Percentiles rank a stretch among this genome's conserved stretches.
These are phyloP conservation scores for Cyamopsis tetragonoloba DNA, from an alignment of 306 rosid genomes.

Conservation along the genomic window DNA sequence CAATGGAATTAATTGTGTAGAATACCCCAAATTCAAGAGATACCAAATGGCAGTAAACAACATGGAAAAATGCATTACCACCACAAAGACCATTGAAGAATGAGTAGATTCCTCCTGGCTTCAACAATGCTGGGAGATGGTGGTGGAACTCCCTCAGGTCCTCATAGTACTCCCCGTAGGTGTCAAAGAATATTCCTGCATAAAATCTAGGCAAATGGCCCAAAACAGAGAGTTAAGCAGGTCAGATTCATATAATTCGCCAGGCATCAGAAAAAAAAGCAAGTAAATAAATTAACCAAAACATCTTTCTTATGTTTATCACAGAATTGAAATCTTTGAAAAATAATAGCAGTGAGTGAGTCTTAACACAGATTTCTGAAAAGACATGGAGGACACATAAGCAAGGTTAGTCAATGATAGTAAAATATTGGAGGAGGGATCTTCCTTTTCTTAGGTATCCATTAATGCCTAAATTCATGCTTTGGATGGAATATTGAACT, in stretches of 20 bases:
- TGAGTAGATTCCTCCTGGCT: conserved; percentile 83
- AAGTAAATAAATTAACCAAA: neutral
- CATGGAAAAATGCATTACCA: conserved; percentile 91
- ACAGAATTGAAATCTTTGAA: neutral
- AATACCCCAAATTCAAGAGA: conserved; percentile 80
- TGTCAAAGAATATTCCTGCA: conserved; percentile 93
- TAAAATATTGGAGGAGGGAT: too few relatives aligned
- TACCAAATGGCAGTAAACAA: conserved; percentile 84
- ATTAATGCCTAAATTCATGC: too few relatives aligned
- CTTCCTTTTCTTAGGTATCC: too few relatives aligned
- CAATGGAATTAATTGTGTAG: conserved; percentile 81
- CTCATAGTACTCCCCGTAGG: conserved; percentile 91
- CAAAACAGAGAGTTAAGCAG: neutral
- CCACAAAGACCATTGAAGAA: conserved; percentile 95
- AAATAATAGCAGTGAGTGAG: neutral
- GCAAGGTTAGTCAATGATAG: too few relatives aligned
- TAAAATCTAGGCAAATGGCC: conserved; percentile 6
- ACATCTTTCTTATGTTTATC: neutral
- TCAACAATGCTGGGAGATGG: conserved; percentile 70
- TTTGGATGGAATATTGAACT: too few relatives aligned
- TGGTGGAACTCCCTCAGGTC: conserved; percentile 91
- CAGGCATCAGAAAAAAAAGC: neutral
- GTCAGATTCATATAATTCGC: neutral
- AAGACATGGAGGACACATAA: too few relatives aligned
- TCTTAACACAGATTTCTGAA: too few relatives aligned